These are phyloP conservation scores for Cryptococcus neoformans DNA, from an alignment of 1,284 basidiomycete species.

Conservation along the genomic window DNA sequence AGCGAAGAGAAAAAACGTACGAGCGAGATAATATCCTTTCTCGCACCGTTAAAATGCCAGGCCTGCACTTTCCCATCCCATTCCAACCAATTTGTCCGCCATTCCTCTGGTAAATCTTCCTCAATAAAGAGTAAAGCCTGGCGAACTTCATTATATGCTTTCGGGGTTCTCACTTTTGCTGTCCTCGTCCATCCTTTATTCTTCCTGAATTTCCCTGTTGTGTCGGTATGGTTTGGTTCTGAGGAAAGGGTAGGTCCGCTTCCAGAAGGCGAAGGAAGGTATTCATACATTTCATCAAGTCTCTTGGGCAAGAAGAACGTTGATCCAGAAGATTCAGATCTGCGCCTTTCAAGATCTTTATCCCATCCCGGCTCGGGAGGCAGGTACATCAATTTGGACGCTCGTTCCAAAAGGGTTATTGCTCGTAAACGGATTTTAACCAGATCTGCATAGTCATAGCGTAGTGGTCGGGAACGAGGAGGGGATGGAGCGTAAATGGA, in stretches of 20 bases:
- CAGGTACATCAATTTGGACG: slow-evolving; percentile 41
- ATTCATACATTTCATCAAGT: neutral
- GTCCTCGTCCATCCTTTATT: slow-evolving; percentile 23
- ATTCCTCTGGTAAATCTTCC: slow-evolving; percentile 31
- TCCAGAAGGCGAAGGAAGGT: neutral
- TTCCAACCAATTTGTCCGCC: slow-evolving; percentile 32
- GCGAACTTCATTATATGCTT: slow-evolving; percentile 31
- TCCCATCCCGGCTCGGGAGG: slow-evolving; percentile 32
- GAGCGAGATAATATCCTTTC: slow-evolving; percentile 25
- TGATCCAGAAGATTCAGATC: neutral
- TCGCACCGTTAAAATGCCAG: slow-evolving; percentile 26
- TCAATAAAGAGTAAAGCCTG: slow-evolving; percentile 29
- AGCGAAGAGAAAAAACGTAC: slow-evolving; percentile 17
- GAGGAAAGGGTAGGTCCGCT: neutral
- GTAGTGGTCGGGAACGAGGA: neutral
- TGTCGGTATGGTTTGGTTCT: neutral
- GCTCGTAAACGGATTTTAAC: slow-evolving; percentile 27
- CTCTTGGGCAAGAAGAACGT: neutral
- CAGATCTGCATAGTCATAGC: slow-evolving; percentile 19
- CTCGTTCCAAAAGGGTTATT: slow-evolving; percentile 29
- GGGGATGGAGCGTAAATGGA: slow-evolving; percentile 17
- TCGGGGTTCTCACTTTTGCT: slow-evolving; percentile 30
- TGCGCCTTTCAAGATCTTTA: neutral
- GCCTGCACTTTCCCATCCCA: slow-evolving; percentile 28
- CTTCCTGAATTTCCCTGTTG: neutral